Evolutionary conservation across 805 yeast genomes (phyloP), one percentile per base, ranked within the genome.

Genomic region (Candida nitratophila): DNA sequence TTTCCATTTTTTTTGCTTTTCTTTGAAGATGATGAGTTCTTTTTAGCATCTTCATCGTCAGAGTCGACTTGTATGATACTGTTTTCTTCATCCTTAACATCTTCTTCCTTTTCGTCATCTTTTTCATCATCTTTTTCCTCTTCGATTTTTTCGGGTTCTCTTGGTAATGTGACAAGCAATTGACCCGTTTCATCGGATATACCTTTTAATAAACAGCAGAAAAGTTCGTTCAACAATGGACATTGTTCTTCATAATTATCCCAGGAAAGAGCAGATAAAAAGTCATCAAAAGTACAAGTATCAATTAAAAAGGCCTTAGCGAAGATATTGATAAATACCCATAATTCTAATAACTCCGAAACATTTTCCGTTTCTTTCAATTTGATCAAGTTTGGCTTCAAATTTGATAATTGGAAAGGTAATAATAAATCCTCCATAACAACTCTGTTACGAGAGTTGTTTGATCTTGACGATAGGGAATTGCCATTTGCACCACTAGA

Each of bases 211-310:
- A 81, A 63, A 3, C 83, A 73, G 60, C 90, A 81, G 66, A 81
- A 84, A 6, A 86, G 71, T 59, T 83, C 91, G 50, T 79, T 76
- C 29, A 86, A 56, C 31, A 83, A 57, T 11, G 64, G 69, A 51
- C 85, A 77, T 33, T 76, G 61, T 2, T 71, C 69, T 4, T 63
- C 61, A 2, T 64, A 61, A 32, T 69, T 67, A 26, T 66, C 65
- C 74, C 81, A 68, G 33, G 67, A 65, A 64, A 83, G 58, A 11
- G 78, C 81, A 44, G 77, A 76, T 8, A 83, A 57, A 54, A 77
- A 85, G 51, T 83, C 95, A 63, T 87, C 96, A 64, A 84, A 86
- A 0, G 91, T 81, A 53, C 86, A 81, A 0, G 83, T 74, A 53
- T 83, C 88, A n/a, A 88, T 63, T 5, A 73, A 57, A 29, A 87